Conservation (phyloP, 192 early-diverging fungal genomes). For the Coemansia sp. region DNA sequence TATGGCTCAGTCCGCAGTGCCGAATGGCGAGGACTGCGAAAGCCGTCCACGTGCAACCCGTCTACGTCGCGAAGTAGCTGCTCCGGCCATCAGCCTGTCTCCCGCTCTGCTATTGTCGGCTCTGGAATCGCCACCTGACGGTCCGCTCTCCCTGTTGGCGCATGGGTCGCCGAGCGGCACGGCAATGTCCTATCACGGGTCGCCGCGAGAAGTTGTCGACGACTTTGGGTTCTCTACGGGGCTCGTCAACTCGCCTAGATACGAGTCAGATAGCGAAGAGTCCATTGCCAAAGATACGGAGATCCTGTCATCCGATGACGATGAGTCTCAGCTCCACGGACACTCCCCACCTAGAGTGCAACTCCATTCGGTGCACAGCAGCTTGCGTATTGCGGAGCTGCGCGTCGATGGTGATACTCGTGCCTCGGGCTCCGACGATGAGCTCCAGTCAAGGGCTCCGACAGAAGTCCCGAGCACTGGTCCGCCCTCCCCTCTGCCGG, state of each 20-base stretch:
- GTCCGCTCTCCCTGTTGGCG: not conserved
- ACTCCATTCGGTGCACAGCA: not conserved
- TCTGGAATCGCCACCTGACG: not conserved
- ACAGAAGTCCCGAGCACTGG: not conserved
- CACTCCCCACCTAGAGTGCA: not conserved
- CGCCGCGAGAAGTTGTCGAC: not conserved
- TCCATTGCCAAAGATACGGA: slow-evolving; percentile 1
- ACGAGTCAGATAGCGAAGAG: not conserved
- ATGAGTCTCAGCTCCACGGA: not conserved
- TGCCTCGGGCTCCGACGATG: not conserved
- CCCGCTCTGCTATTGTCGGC: not conserved
- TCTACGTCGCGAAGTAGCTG: slow-evolving; percentile 2
- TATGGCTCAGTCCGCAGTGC: not conserved
- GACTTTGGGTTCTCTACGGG: slow-evolving; percentile 3
- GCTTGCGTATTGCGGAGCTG: not conserved
- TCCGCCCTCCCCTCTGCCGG: not conserved
- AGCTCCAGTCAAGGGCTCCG: not conserved
- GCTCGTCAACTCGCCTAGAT: not conserved
- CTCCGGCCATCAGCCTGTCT: not conserved
- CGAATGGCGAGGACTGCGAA: not conserved
- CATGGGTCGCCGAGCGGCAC: slow-evolving; percentile 2
- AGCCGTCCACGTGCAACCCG: not conserved
- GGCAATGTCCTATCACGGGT: not conserved
- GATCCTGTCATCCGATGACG: not conserved
- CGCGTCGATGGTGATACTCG: not conserved